phyloP scores from a whole-genome alignment of 2,329 filamentous ascomycete genomes.

The Phialocephala sp. region DNA sequence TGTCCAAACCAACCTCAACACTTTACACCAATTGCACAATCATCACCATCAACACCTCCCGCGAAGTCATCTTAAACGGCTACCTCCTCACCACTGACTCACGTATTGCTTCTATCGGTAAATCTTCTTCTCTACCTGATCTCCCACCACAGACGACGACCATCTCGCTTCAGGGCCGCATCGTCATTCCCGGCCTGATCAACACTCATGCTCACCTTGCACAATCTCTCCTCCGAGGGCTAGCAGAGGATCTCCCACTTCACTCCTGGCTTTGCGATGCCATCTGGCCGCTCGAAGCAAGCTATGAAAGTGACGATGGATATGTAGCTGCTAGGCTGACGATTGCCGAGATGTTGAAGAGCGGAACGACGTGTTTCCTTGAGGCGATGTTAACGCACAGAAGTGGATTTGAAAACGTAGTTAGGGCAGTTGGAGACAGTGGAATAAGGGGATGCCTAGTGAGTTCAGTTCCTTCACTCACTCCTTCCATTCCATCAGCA shows the following conservation, averaged over 20 bases:
- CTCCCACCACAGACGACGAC: slow-evolving; percentile 43
- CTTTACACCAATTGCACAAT: slow-evolving; percentile 57
- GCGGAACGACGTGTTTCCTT: slow-evolving; percentile 57
- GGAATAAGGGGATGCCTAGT: slow-evolving; percentile 45
- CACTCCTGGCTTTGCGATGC: slow-evolving; percentile 58
- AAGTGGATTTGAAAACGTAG: slow-evolving; percentile 53
- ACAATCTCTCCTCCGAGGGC: slow-evolving; percentile 54
- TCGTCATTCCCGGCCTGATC: slow-evolving; percentile 56
- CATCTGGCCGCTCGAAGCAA: slow-evolving; percentile 55
- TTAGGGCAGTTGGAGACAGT: slow-evolving; percentile 49
- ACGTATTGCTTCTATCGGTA: slow-evolving; percentile 51
- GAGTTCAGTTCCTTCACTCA: not conserved
- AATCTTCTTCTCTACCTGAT: slow-evolving; percentile 39
- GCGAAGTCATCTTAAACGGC: slow-evolving; percentile 54
- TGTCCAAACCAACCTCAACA: slow-evolving; percentile 21
- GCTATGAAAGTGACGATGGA: slow-evolving; percentile 53
- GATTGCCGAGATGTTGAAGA: slow-evolving; percentile 57
- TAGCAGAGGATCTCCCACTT: slow-evolving; percentile 55
- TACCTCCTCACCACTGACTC: slow-evolving; percentile 49
- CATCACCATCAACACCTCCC: slow-evolving; percentile 54
- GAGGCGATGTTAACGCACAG: slow-evolving; percentile 57
- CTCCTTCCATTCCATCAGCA: not conserved
- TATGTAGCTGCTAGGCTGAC: slow-evolving; percentile 54
- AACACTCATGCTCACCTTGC: slow-evolving; percentile 57
- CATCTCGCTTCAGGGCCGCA: slow-evolving; percentile 47